Evolutionary conservation across 805 yeast genomes (phyloP).

Genomic region (Barnettozyma sucrosica): DNA sequence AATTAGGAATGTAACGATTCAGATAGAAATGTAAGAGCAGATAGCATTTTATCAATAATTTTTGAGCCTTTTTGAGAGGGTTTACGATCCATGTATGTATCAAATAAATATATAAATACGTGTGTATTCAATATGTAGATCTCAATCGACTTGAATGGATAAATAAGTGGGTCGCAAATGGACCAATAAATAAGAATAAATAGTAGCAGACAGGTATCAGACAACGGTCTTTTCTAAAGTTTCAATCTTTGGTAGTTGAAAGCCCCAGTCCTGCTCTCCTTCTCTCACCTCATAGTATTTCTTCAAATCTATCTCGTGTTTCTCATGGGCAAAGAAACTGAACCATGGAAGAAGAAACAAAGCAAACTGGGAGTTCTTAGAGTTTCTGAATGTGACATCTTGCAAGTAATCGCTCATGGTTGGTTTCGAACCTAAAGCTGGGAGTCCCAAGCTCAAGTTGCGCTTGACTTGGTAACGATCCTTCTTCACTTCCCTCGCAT

Average conservation of each 20-base stretch:
- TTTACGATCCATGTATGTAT: too few species aligned
- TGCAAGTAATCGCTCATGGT: conserved; percentile 63
- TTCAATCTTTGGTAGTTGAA: conserved; percentile 20
- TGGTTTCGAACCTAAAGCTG: conserved; percentile 59
- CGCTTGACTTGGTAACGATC: conserved; percentile 72
- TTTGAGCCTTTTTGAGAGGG: too few species aligned
- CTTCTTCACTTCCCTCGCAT: conserved; percentile 58
- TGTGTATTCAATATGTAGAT: conserved; percentile 2
- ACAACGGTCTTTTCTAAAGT: conserved; percentile 15
- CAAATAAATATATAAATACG: not conserved
- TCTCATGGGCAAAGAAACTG: conserved; percentile 73
- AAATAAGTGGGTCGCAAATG: conserved; percentile 3
- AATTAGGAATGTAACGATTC: not conserved
- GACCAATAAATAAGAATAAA: conserved; percentile 7
- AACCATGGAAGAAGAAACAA: conserved; percentile 73
- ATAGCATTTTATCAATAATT: too few species aligned
- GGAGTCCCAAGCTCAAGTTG: conserved; percentile 55
- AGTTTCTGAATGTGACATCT: conserved; percentile 70
- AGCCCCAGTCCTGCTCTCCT: conserved; percentile 24
- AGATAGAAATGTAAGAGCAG: too few species aligned
- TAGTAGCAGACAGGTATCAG: conserved; percentile 1
- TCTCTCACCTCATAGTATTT: conserved; percentile 33
- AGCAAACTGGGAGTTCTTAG: conserved; percentile 60
- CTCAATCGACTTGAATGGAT: conserved; percentile 1
- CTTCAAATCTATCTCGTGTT: conserved; percentile 70